Evolutionary conservation across 2,329 filamentous ascomycete species (phyloP), one percentile per base, ranked within the genome.

Genomic region (Aureobasidium sp.): DNA sequence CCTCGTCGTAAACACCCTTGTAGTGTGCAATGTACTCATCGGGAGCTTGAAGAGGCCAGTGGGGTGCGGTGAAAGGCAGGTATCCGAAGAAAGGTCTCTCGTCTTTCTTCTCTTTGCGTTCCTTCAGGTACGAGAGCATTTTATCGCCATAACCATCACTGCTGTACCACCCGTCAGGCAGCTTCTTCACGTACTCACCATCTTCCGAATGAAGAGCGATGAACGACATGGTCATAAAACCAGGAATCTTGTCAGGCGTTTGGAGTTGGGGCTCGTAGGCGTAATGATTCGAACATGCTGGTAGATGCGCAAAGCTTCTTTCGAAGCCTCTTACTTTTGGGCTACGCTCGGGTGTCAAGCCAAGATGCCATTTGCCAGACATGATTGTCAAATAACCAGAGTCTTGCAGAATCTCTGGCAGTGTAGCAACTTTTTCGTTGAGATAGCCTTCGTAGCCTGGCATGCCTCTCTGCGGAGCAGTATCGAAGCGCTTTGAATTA

Each of bases 391-490:
- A 76, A 68, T 86, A 86, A 15, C 83, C 84, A 0, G 75, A 78
- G 63, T 86, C 84, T 5, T 75, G 78, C 5, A 86, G 74, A 2
- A 86, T 67, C 68, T 86, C 83, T 2, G 83, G 82, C 15, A 86
- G 71, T 6, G 83, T 79, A 1, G 76, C 84, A 2, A 86, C 83
- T 1, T 77, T 74, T 64, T 83, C 79, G 62, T 86, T 86, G 37
- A 87, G 74, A 65, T 86, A 86, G 0, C 84, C 84, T 68, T 87
- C 84, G 63, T 87, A 84, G 0, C 84, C 84, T 0, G 83, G 83
- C 73, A 79, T 78, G 11, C 79, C 84, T 39, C 82, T 76, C 67
- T 85, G 82, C 0, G 80, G 79, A 3, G 79, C 80, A 0, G 79
- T 81, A 49, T 75, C 77, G 73, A 79, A 81, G 57, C 71, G 65